Base-by-base conservation (phyloP, 331 rosid species). In the Quercus tomentella region DNA sequence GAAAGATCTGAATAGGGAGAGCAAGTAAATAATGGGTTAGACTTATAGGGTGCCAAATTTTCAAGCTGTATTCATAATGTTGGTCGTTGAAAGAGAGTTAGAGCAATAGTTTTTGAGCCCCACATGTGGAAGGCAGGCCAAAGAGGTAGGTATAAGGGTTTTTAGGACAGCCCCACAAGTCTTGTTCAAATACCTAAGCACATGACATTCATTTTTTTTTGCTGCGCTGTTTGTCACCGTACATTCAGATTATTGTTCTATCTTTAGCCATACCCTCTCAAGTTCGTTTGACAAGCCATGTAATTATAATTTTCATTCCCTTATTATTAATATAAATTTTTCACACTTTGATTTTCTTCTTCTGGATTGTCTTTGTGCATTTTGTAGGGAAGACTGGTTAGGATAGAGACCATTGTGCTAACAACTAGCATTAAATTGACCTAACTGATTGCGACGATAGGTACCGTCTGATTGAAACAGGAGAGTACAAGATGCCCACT, bases 141-240 rank as follows among this genome's bases (percentile, higher is more conserved):
- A 84, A 83, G 86, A 79, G 93, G 92, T 89, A 81, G 97, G 97
- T 89, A 41, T 41, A 89, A 85, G 84, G 37, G 67, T 56, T 83
- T 77, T 55, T 77, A 22, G 89, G 88, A 81, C 83, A 74, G 74
- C 82, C 84, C 88, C 82, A 79, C 81, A 45, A 73, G 81, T 81
- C 81, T 55, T 58, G 75, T 76, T 78, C 78, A 25, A 25, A 65
- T 86, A 79, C 92, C 93, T 74, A 88, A 83, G 91, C 97, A 92
- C 91, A 91, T 94, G 98, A 88, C 76, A 76, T 7, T 52, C 92
- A 83, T 82, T 85, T 84, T 88, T 81, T 84, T 88, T 81, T 83
- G 80, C 75, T 84, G 75, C 84, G 90, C 91, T 91, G 92, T 86
- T 87, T 77, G 22, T 84, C 91, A 86, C 88, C 75, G 61, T 70